Evolutionary conservation across 1,284 basidiomycete species (phyloP).

Genomic region (Taiwanofungus camphoratus): DNA sequence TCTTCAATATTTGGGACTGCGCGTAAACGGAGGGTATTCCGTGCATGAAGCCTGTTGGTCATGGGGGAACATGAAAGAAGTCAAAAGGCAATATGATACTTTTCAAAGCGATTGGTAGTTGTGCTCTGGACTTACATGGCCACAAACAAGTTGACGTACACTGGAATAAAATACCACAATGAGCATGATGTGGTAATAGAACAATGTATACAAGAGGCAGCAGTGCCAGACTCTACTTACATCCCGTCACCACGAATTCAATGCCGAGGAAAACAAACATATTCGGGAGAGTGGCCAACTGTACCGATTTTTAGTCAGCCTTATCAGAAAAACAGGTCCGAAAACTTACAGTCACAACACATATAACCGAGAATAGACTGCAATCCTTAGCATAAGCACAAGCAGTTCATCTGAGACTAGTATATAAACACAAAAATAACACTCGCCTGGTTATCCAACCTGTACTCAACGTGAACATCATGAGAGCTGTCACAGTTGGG

Average conservation of each 20-base stretch:
- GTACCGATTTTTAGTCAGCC: not conserved
- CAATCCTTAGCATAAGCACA: too few species aligned
- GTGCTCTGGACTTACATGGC: conserved; percentile 19
- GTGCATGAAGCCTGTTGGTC: conserved; percentile 4
- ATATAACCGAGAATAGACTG: conserved; percentile 15
- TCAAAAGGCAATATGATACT: not conserved
- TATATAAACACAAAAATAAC: not conserved
- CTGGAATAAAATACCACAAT: too few species aligned
- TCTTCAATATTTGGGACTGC: too few species aligned
- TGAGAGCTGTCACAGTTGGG: conserved; percentile 1
- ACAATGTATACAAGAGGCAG: not conserved
- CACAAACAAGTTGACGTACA: conserved; percentile 19
- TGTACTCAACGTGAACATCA: conserved; percentile 8
- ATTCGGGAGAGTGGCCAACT: conserved; percentile 12
- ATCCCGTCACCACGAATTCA: conserved; percentile 16
- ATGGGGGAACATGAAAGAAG: not conserved
- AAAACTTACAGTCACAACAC: conserved; percentile 13
- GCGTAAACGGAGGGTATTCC: not conserved
- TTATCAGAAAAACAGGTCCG: not conserved
- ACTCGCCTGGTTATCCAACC: conserved; percentile 5
- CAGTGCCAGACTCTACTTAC: conserved; percentile 7
- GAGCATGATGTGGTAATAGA: too few species aligned
- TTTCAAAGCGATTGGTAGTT: not conserved
- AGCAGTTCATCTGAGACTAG: not conserved
- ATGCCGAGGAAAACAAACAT: conserved; percentile 13